Percentiles rank a stretch among this genome's conserved stretches.
phyloP scores from a whole-genome alignment of 2,329 filamentous ascomycete genomes.

The Dactylellina sp. region DNA sequence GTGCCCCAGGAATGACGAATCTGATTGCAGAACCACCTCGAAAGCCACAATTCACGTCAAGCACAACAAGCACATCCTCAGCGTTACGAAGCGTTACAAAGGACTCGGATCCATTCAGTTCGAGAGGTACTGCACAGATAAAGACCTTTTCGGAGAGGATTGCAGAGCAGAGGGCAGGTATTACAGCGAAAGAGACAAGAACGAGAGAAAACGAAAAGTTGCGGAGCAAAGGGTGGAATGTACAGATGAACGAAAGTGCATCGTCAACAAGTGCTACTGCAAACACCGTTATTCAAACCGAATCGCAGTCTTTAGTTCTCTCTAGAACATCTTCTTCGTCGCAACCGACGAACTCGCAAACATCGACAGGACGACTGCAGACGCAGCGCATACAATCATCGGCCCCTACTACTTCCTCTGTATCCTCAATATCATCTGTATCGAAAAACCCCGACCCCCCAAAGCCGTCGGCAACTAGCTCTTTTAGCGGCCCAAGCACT shows the following conservation, averaged over 20 bases:
- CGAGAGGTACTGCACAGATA: conserved; percentile 42
- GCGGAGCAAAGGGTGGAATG: conserved; percentile 70
- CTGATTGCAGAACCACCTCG: conserved; percentile 38
- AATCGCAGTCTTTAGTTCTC: conserved; percentile 59
- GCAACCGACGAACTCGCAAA: conserved; percentile 12
- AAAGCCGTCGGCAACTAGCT: conserved; percentile 4
- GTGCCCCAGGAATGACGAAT: conserved; percentile 68
- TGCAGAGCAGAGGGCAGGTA: conserved; percentile 74
- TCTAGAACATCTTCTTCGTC: conserved; percentile 19
- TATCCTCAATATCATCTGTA: conserved; percentile 6
- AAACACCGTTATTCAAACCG: conserved; percentile 9
- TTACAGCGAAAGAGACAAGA: conserved; percentile 68
- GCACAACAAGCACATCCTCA: conserved; percentile 37
- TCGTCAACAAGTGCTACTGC: neutral
- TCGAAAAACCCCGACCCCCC: conserved; percentile 16
- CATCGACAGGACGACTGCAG: conserved; percentile 26
- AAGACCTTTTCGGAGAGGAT: conserved; percentile 88
- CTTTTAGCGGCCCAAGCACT: neutral
- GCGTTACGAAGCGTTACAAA: conserved; percentile 43
- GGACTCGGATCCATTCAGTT: conserved; percentile 36
- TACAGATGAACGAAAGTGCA: conserved; percentile 67
- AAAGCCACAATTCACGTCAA: conserved; percentile 50
- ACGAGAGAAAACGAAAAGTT: conserved; percentile 69
- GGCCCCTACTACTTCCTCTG: conserved; percentile 61
- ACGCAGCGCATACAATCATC: conserved; percentile 64